A percentile compares a stretch with the other conserved stretches of the same genome.
phyloP scores from a whole-genome alignment of 78 protist genomes.

The Dictyostelium brefeldianum region DNA sequence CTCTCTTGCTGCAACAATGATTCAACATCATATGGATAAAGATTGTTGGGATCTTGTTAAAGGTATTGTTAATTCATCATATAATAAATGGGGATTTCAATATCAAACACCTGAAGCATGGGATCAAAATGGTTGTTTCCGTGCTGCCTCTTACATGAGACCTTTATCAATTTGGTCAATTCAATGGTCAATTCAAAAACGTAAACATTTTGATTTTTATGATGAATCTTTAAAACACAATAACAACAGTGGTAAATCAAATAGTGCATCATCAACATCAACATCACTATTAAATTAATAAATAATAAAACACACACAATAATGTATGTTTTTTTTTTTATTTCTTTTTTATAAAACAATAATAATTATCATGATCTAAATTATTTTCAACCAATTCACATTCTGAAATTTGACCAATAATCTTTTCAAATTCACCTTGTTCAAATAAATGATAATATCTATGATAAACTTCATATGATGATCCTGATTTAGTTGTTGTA shows the following conservation, averaged over 20 bases:
- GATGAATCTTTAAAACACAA: conserved; percentile 21
- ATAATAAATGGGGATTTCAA: conserved; percentile 77
- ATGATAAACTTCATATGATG: conserved; percentile 57
- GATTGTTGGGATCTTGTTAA: conserved; percentile 53
- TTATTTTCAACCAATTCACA: conserved; percentile 25
- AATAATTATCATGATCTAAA: conserved; percentile 78
- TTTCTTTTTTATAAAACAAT: conserved; percentile 71
- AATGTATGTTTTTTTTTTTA: not conserved
- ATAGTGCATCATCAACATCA: not conserved
- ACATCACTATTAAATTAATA: not conserved
- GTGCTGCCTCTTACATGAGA: conserved; percentile 79
- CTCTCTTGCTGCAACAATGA: conserved; percentile 69
- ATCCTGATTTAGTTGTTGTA: conserved; percentile 38
- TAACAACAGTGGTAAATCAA: not conserved
- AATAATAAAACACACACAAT: not conserved
- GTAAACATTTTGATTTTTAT: conserved; percentile 38
- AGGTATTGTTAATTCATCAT: conserved; percentile 56
- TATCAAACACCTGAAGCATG: conserved; percentile 85
- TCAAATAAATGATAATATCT: conserved; percentile 86
- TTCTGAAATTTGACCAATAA: conserved; percentile 24
- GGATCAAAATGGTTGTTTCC: conserved; percentile 62
- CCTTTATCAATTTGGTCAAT: conserved; percentile 81
- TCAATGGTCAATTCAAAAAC: conserved; percentile 63
- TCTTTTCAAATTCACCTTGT: conserved; percentile 79
- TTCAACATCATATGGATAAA: conserved; percentile 54